phyloP scores from a whole-genome alignment of 371 early-diverging fungal genomes.

The Apophysomyces ossiformis region DNA sequence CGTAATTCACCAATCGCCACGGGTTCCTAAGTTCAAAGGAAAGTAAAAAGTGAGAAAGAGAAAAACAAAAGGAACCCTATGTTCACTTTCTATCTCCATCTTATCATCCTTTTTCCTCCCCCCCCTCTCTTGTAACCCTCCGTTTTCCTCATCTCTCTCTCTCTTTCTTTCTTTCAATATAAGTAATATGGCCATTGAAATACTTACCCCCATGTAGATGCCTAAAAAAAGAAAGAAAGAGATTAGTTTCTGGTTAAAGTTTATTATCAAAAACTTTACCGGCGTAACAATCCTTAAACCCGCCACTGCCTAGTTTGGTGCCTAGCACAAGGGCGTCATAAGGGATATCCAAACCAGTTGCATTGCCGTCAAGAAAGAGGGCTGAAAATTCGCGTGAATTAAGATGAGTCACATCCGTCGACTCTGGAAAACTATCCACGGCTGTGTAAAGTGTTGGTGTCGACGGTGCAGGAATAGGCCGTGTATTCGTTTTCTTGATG shows the following conservation, averaged over 20 bases:
- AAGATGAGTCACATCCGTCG: slow-evolving; percentile 31
- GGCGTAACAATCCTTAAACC: slow-evolving; percentile 80
- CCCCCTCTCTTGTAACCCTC: no score
- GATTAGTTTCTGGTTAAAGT: no score
- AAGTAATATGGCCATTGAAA: no score
- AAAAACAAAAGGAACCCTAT: no score
- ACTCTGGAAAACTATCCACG: slow-evolving; percentile 38
- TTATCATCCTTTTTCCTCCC: neutral
- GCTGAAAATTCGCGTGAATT: slow-evolving; percentile 62
- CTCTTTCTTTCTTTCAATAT: neutral
- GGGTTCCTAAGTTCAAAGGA: slow-evolving; percentile 42
- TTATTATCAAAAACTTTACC: slow-evolving; percentile 34
- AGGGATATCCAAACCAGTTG: slow-evolving; percentile 60
- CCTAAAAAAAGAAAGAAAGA: neutral
- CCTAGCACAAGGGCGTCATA: slow-evolving; percentile 63
- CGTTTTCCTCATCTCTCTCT: no score
- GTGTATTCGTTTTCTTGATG: slow-evolving; percentile 63
- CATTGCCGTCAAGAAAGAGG: slow-evolving; percentile 50
- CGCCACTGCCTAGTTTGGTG: slow-evolving; percentile 74
- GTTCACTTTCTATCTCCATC: neutral
- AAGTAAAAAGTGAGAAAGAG: no score
- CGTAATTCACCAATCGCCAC: slow-evolving; percentile 79
- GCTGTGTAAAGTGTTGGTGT: slow-evolving; percentile 65
- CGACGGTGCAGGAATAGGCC: slow-evolving; percentile 72
- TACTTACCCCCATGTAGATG: slow-evolving; percentile 17